Percentiles rank a stretch among this genome's conserved stretches.
phyloP scores from a whole-genome alignment of 2,329 filamentous ascomycete genomes.

The Clonostachys solani region DNA sequence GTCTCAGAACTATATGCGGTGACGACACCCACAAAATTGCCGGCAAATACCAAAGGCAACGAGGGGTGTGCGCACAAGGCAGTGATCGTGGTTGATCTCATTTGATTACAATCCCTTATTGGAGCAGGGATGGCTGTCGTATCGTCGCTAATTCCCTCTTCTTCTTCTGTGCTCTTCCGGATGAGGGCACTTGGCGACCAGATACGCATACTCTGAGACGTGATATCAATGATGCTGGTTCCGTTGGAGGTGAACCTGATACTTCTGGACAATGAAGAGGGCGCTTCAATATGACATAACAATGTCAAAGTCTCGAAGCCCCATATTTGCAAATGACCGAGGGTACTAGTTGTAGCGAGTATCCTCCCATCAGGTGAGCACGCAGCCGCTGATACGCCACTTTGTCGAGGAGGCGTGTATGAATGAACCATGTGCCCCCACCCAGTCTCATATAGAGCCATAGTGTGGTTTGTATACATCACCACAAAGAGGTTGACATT shows the following conservation, averaged over 20 bases:
- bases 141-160: slow-evolving; percentile 8
- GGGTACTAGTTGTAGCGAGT: slow-evolving; percentile 8
- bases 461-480: slow-evolving; percentile 8
- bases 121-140: slow-evolving; percentile 1
- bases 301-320: slow-evolving; percentile 12
- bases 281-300: slow-evolving; percentile 9
- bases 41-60: slow-evolving; percentile 7
- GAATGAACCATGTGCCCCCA: slow-evolving; percentile 5
- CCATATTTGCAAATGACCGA: slow-evolving; percentile 11
- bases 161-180: slow-evolving; percentile 10
- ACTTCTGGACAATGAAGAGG: slow-evolving; percentile 6
- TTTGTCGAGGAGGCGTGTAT: background rate
- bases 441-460: slow-evolving; percentile 11
- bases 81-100: slow-evolving; percentile 6
- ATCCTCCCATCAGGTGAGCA: slow-evolving; percentile 11
- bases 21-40: slow-evolving; percentile 8
- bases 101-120: slow-evolving; percentile 7
- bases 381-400: slow-evolving; percentile 3
- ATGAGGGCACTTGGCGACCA: slow-evolving; percentile 13
- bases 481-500: slow-evolving; percentile 10
- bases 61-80: slow-evolving; percentile 6
- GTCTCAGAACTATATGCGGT: background rate
- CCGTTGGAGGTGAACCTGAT: slow-evolving; percentile 12
- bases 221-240: slow-evolving; percentile 9
- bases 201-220: slow-evolving; percentile 11